Conservation (phyloP, 495 filamentous ascomycete species). For the Evernia prunastri region DNA sequence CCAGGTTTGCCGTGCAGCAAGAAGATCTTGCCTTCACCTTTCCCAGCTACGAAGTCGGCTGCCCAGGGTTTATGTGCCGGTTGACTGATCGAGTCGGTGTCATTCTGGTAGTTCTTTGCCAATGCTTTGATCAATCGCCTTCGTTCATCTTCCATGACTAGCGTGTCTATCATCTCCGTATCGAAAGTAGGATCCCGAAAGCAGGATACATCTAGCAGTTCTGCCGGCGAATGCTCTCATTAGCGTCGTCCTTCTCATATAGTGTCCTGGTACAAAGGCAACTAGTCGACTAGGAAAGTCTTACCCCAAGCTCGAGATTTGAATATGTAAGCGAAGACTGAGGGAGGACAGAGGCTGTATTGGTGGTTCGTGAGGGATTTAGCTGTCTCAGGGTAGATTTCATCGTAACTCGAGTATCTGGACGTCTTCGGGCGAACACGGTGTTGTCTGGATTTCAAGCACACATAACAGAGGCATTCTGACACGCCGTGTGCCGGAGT, state of each 20-base stretch:
- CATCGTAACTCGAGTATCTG: slow-evolving; percentile 15
- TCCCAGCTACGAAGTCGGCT: slow-evolving; percentile 27
- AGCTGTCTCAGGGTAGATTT: neutral
- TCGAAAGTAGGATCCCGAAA: slow-evolving; percentile 5
- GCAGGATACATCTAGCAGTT: neutral
- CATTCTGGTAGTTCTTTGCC: slow-evolving; percentile 7
- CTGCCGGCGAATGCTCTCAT: neutral
- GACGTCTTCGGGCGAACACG: neutral
- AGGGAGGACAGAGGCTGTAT: slow-evolving; percentile 7
- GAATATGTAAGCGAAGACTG: slow-evolving; percentile 4
- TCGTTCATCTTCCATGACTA: slow-evolving; percentile 11
- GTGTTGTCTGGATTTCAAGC: slow-evolving; percentile 1
- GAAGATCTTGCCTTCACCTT: slow-evolving; percentile 30
- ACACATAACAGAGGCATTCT: slow-evolving; percentile 10
- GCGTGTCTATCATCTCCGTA: slow-evolving; percentile 11
- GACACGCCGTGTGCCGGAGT: neutral
- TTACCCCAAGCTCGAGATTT: slow-evolving; percentile 15
- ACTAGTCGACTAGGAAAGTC: neutral
- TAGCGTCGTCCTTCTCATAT: neutral
- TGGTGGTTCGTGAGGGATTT: slow-evolving; percentile 11
- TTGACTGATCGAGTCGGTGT: neutral
- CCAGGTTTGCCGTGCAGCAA: slow-evolving; percentile 30
- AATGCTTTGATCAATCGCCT: slow-evolving; percentile 12
- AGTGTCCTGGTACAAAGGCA: neutral
- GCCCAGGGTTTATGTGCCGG: slow-evolving; percentile 12